Percentiles rank a stretch among this genome's conserved stretches.
Evolutionary conservation across 345 rosid genomes (phyloP).

Genomic region (Citrus mangshanensis): DNA sequence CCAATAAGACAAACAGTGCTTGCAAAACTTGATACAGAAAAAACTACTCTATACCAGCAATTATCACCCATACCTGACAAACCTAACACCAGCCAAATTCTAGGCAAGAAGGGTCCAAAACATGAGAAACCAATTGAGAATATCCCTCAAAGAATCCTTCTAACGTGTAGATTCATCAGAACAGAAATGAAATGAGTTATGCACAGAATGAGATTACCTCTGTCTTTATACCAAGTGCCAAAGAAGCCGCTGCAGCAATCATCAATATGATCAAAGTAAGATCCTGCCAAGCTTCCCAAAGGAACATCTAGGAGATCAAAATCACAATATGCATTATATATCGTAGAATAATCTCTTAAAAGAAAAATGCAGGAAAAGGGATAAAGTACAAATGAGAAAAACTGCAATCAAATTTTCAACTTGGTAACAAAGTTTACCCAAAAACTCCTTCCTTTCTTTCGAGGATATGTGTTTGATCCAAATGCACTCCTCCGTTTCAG

Average conservation of each 20-base stretch:
- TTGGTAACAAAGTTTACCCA: conserved; percentile 44
- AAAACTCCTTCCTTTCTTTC: conserved; percentile 84
- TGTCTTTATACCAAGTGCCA: conserved; percentile 90
- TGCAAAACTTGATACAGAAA: background rate
- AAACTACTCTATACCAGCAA: no score
- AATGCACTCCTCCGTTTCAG: conserved; percentile 54
- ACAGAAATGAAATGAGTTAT: background rate
- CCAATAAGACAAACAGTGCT: background rate
- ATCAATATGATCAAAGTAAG: conserved; percentile 88
- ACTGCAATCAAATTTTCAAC: background rate
- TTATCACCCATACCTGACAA: no score
- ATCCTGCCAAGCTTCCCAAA: conserved; percentile 90
- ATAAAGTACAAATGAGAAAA: background rate
- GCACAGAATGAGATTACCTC: conserved; percentile 55
- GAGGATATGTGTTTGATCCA: conserved; percentile 95
- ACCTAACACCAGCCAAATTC: background rate
- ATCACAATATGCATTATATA: background rate
- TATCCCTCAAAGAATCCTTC: background rate
- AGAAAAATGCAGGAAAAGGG: background rate
- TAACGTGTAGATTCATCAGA: background rate
- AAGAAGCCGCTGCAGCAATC: conserved; percentile 87
- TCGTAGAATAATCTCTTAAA: background rate
- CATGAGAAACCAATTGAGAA: background rate
- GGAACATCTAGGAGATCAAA: conserved; percentile 54
- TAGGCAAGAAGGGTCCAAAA: background rate